Evolutionary conservation across 73 alveolate genomes (phyloP), one percentile per base, ranked within the genome.

Genomic region (Paramecium octaurelia): DNA sequence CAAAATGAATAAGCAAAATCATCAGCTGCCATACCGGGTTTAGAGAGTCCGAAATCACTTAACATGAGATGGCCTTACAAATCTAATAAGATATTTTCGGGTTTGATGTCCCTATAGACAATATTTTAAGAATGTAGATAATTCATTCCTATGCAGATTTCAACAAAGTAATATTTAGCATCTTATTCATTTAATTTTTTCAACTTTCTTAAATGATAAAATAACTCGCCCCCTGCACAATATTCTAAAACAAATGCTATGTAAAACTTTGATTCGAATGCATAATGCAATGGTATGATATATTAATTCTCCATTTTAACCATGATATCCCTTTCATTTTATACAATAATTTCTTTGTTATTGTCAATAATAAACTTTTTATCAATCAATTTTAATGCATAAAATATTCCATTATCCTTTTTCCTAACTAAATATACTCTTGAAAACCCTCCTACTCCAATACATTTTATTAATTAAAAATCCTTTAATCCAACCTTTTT

Each of bases 221-320:
- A 97, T 83, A 97, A 93, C 70, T 97, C 99, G 4, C 99, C 99
- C 2, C 99, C 99, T 36, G 98, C 94, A 92, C 97, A 96, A 48
- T 95, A 92, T 21, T 97, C 99, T 92, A 96, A 60, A 8, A 96
- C 96, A 54, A 97, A 92, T 40, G 93, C 95, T 38, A 96, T 69
- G 7, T 96, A 94, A 43, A 64, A 87, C 14, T 92, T 92, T 8
- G 96, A 76, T 94, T 96, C 96, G 71, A 97, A 95, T 14, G 97
- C 96, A 90, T 95, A 97, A 44, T 94, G 95, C 11, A 96, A 77
- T 11, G 95, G 94, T 38, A 94, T 88, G 8, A 95, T 86, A 87
- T 93, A 96, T 16, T 95, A 94, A 92, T 95, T 95, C 16, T 93
- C 92, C 85, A 70, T 73, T 58, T 70, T 88, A 18, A 86, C 92